A percentile compares a stretch with the other conserved stretches of the same genome.
Evolutionary conservation across 495 filamentous ascomycete species (phyloP).

Genomic region (Hamigera avellanea): DNA sequence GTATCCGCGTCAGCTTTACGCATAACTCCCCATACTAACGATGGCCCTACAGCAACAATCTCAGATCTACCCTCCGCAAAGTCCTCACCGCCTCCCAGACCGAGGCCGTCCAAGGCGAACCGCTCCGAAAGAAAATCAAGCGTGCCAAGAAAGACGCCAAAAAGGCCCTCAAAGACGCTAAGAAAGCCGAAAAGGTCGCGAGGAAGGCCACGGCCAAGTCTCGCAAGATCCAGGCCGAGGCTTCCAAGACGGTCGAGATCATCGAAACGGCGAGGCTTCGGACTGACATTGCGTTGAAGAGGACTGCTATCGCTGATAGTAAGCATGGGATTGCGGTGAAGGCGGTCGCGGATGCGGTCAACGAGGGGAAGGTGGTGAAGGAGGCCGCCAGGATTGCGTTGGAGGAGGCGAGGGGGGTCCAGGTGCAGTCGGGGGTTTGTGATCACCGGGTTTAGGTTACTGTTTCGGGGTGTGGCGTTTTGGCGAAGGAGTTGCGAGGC

Average conservation of each 20-base stretch:
- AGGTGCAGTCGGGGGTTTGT: neutral
- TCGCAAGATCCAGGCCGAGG: neutral
- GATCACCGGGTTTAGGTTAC: too few relatives aligned
- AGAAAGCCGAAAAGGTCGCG: neutral
- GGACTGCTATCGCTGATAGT: slow-evolving; percentile 16
- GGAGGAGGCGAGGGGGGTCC: neutral
- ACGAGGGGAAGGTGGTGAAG: slow-evolving; percentile 8
- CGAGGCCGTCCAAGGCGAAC: neutral
- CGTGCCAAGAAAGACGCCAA: slow-evolving; percentile 1
- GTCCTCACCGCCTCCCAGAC: neutral
- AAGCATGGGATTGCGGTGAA: neutral
- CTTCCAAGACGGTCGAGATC: neutral
- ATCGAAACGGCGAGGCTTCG: neutral
- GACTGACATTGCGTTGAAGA: slow-evolving; percentile 11
- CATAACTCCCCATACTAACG: too few relatives aligned
- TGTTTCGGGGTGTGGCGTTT: too few relatives aligned
- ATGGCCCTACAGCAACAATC: neutral
- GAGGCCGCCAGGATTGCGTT: neutral
- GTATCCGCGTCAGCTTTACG: too few relatives aligned
- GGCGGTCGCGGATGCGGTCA: neutral
- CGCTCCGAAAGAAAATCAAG: neutral
- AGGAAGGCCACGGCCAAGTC: neutral
- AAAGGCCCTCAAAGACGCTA: neutral
- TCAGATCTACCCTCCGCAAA: neutral
- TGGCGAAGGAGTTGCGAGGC: neutral